Conservation (phyloP, 1,284 basidiomycete species). For the Ceratobasidium sp. region DNA sequence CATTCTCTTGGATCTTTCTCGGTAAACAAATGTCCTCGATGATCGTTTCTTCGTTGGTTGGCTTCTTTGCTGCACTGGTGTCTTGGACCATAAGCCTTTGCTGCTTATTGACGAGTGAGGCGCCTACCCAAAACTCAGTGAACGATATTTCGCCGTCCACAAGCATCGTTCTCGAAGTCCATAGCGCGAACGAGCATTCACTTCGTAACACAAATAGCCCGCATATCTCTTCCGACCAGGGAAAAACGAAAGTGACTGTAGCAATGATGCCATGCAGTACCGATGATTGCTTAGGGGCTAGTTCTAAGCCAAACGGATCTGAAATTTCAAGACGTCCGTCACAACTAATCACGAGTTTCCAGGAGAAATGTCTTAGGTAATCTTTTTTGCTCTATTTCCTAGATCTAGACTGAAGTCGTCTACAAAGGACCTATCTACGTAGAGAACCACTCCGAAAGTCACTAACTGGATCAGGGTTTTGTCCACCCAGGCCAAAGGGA, state of each 20-base stretch:
- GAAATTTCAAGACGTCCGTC: too few relatives aligned
- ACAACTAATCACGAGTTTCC: background rate
- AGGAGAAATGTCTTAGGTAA: background rate
- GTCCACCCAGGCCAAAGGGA: background rate
- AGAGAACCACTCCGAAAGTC: background rate
- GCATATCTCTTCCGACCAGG: background rate
- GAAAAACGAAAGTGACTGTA: background rate
- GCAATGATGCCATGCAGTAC: background rate
- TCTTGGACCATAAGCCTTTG: background rate
- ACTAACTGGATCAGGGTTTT: background rate
- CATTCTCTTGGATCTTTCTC: background rate
- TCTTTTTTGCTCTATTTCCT: background rate
- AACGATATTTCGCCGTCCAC: background rate
- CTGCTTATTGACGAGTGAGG: background rate
- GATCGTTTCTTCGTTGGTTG: background rate
- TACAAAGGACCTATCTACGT: background rate
- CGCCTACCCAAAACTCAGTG: background rate
- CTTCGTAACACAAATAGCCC: background rate
- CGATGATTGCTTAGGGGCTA: background rate
- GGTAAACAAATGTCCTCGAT: background rate
- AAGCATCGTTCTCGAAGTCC: background rate
- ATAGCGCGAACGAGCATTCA: background rate
- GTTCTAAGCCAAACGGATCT: too few relatives aligned
- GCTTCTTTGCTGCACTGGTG: background rate
- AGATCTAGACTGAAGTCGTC: background rate